Conservation (phyloP, 805 yeast species). For the Yarrowia bubula region DNA sequence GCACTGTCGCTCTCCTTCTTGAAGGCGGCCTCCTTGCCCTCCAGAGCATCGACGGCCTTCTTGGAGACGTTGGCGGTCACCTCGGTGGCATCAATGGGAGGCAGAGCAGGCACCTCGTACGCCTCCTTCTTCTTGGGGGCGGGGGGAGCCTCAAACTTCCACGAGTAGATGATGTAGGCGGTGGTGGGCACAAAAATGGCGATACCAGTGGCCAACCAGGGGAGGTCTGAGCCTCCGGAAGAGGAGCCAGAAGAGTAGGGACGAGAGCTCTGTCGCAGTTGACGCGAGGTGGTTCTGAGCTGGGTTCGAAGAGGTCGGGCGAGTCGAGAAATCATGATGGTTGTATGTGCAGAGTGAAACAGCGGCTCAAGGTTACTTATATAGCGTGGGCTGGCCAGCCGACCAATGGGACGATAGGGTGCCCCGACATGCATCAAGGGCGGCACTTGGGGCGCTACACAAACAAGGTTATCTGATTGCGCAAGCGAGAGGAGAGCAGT, state of each 20-base stretch:
- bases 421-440: slow-evolving; percentile 21
- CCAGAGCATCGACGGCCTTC: not conserved
- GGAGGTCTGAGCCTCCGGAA: not conserved
- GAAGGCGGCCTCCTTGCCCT: slow-evolving; percentile 3
- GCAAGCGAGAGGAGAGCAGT: not conserved
- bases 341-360: not conserved
- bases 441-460: not conserved
- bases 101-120: slow-evolving; percentile 1
- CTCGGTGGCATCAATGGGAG: not conserved
- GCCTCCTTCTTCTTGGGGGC: slow-evolving; percentile 6
- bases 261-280: not conserved
- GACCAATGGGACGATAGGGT: slow-evolving; percentile 17
- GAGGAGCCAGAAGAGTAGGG: not conserved
- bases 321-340: slow-evolving; percentile 7
- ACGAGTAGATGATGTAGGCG: slow-evolving; percentile 22
- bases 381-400: not conserved
- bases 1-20: not conserved
- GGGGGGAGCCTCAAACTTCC: not conserved
- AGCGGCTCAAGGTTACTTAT: not conserved
- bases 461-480: slow-evolving; percentile 16
- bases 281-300: not conserved
- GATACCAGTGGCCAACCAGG: not conserved
- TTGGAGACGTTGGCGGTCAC: not conserved
- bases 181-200: not conserved
- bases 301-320: slow-evolving; percentile 23